phyloP scores from a whole-genome alignment of 768 basidiomycete species.

The Lyophyllum shimeji region DNA sequence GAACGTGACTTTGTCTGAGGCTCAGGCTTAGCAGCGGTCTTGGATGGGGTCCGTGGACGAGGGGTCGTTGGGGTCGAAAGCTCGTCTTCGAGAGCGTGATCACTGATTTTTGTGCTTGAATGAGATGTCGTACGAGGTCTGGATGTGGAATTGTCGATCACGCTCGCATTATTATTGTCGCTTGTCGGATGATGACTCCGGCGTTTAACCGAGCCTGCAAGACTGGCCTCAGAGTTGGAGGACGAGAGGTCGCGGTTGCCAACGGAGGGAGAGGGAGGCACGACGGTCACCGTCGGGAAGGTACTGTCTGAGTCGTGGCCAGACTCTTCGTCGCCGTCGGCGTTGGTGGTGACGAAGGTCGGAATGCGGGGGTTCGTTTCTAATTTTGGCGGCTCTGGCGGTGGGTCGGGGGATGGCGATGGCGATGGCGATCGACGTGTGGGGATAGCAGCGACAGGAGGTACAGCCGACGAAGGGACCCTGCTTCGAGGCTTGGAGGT shows the following conservation, averaged over 20 bases:
- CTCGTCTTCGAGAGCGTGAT: conserved; percentile 15
- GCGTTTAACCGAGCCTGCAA: conserved; percentile 12
- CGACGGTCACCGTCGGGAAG: conserved; percentile 42
- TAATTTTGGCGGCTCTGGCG: conserved; percentile 4
- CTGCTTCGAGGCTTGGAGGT: conserved; percentile 20
- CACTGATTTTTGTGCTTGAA: conserved; percentile 12
- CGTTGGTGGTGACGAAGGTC: conserved; percentile 22
- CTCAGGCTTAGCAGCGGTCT: conserved; percentile 8
- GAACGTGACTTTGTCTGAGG: conserved; percentile 15
- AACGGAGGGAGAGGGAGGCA: conserved; percentile 44
- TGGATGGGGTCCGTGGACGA: conserved; percentile 13
- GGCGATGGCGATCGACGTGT: conserved; percentile 4
- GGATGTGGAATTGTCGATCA: conserved; percentile 8
- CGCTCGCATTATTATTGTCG: conserved; percentile 15
- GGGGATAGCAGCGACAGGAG: conserved; percentile 8
- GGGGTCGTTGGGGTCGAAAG: conserved; percentile 20
- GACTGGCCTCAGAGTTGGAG: conserved; percentile 24
- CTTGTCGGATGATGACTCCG: conserved; percentile 15
- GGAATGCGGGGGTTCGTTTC: conserved; percentile 12
- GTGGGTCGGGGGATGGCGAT: conserved; percentile 9
- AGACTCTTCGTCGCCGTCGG: conserved; percentile 13
- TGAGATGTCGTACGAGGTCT: conserved; percentile 23
- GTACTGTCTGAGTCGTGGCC: conserved; percentile 28
- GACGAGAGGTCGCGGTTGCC: conserved; percentile 23
- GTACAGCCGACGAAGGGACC: conserved; percentile 18